These are phyloP conservation scores for Davidsoniella australis DNA, from an alignment of 2,329 filamentous ascomycete species.

Conservation along the genomic window DNA sequence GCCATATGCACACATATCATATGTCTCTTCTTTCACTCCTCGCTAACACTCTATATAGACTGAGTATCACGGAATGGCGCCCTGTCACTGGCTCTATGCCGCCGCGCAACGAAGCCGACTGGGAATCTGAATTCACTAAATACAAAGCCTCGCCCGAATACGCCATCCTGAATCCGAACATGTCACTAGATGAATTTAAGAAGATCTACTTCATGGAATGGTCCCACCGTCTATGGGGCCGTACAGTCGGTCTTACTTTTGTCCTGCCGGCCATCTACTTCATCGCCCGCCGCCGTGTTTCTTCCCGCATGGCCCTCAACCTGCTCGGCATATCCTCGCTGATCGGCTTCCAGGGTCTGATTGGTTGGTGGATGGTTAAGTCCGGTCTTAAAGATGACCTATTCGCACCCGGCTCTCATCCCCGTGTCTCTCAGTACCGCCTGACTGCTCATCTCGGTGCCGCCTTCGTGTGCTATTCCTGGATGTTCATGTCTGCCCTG, in stretches of 20 bases:
- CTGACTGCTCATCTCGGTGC: conserved; percentile 77
- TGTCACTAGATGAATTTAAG: conserved; percentile 89
- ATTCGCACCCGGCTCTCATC: conserved; percentile 78
- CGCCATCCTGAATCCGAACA: conserved; percentile 76
- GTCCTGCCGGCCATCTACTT: conserved; percentile 81
- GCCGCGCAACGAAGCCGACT: conserved; percentile 60
- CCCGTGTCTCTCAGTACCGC: conserved; percentile 86
- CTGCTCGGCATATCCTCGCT: conserved; percentile 70
- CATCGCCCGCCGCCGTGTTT: conserved; percentile 61
- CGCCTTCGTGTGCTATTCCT: conserved; percentile 82
- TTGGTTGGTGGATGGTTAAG: conserved; percentile 99
- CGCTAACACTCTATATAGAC: conserved; percentile 29
- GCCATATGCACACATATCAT: conserved; percentile 13
- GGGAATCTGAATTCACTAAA: conserved; percentile 84
- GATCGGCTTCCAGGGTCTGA: conserved; percentile 86
- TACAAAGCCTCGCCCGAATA: conserved; percentile 91
- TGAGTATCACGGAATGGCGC: conserved; percentile 98
- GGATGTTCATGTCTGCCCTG: conserved; percentile 85
- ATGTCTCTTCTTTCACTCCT: not conserved
- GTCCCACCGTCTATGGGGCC: conserved; percentile 87
- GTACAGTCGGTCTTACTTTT: conserved; percentile 79
- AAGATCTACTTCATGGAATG: conserved; percentile 99
- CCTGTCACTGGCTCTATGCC: conserved; percentile 86
- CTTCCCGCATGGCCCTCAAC: conserved; percentile 57
- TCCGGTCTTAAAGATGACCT: conserved; percentile 90